Percentiles rank a stretch among this genome's conserved stretches.
phyloP scores from a whole-genome alignment of 1,284 basidiomycete species.

The Malassezia arunalokei region DNA sequence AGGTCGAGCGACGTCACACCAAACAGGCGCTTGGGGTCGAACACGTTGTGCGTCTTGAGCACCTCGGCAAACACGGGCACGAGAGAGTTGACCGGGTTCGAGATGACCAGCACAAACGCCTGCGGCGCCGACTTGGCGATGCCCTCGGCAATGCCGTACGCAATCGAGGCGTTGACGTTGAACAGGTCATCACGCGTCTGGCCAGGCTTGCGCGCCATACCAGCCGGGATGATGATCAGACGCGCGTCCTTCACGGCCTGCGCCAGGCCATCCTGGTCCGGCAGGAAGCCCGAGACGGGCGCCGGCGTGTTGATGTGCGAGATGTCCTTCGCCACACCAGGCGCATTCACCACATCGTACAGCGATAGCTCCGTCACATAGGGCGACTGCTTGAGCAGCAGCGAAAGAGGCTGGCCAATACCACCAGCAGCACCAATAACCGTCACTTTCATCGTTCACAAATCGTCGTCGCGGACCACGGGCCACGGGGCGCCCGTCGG shows the following conservation, averaged over 20 bases:
- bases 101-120: conserved; percentile 88
- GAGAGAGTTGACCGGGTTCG: conserved; percentile 88
- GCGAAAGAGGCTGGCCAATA: conserved; percentile 69
- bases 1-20: conserved; percentile 98
- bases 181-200: conserved; percentile 77
- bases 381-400: conserved; percentile 75
- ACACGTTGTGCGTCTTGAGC: conserved; percentile 80
- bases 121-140: conserved; percentile 76
- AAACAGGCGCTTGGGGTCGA: conserved; percentile 74
- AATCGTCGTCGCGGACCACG: no score
- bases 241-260: conserved; percentile 73
- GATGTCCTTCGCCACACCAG: conserved; percentile 87
- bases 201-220: conserved; percentile 73
- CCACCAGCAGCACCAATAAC: conserved; percentile 45
- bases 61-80: conserved; percentile 93
- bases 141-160: conserved; percentile 77
- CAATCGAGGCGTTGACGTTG: conserved; percentile 94
- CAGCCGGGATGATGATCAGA: conserved; percentile 88
- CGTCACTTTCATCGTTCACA: conserved; percentile 36
- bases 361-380: conserved; percentile 63
- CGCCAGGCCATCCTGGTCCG: conserved; percentile 61
- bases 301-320: conserved; percentile 62
- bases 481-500: no score
- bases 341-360: conserved; percentile 76
- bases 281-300: conserved; percentile 46